A percentile compares a stretch with the other conserved stretches of the same genome.
Conservation (phyloP, 1,139 yeast genomes). For the Spathaspora sp. region DNA sequence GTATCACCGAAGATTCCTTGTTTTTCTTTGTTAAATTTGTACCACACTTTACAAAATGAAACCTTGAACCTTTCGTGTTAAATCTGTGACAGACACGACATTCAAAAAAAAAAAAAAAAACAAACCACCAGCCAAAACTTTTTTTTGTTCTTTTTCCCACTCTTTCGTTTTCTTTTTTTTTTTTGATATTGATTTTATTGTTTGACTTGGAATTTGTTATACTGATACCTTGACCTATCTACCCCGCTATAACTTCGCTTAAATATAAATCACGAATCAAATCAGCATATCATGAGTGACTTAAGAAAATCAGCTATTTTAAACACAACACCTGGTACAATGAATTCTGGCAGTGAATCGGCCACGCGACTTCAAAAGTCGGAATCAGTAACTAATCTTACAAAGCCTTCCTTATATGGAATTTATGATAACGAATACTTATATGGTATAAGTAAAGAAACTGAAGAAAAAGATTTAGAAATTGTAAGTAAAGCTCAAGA, state of each 20-base stretch:
- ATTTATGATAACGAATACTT: slow-evolving; percentile 45
- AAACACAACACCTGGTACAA: slow-evolving; percentile 15
- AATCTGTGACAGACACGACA: background rate
- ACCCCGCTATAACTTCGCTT: background rate
- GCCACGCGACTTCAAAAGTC: slow-evolving; percentile 34
- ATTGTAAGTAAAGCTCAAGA: slow-evolving; percentile 7
- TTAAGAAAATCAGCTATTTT: slow-evolving; percentile 23
- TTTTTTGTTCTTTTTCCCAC: slow-evolving; percentile 1
- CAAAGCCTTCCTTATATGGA: slow-evolving; percentile 50
- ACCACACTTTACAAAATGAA: background rate
- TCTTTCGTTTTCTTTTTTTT: background rate
- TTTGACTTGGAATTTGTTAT: background rate
- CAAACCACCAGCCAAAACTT: background rate
- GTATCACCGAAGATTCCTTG: background rate
- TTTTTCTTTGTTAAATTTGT: background rate
- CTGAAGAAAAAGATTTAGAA: slow-evolving; percentile 12
- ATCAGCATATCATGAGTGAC: slow-evolving; percentile 17
- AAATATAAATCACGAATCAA: background rate
- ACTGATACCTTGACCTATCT: background rate
- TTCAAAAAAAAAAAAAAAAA: background rate
- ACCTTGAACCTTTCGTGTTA: background rate
- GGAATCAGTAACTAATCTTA: slow-evolving; percentile 46
- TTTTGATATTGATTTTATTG: background rate
- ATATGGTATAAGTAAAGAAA: slow-evolving; percentile 32
- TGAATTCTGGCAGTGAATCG: slow-evolving; percentile 13